These are phyloP conservation scores for Phyllosticta citribraziliensis DNA, from an alignment of 2,329 filamentous ascomycete species.

Conservation along the genomic window DNA sequence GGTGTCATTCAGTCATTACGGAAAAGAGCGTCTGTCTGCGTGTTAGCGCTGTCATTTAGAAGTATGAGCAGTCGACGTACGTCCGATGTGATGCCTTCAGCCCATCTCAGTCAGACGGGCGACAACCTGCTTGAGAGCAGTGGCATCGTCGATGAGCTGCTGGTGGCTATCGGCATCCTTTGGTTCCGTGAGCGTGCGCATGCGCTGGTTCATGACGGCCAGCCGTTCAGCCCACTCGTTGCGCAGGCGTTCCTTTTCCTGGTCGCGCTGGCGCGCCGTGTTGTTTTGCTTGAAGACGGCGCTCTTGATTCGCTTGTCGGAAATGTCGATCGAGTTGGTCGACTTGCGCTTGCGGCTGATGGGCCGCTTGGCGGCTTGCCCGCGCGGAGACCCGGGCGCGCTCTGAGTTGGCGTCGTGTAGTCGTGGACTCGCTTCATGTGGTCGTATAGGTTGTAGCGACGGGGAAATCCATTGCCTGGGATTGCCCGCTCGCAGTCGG, in stretches of 20 bases:
- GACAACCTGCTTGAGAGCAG: constrained; percentile 25
- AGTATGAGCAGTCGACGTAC: not conserved
- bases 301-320: constrained; percentile 25
- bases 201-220: constrained; percentile 24
- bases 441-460: constrained; percentile 91
- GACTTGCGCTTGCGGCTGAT: constrained; percentile 27
- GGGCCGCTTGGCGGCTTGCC: constrained; percentile 19
- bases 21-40: not conserved
- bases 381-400: constrained; percentile 21
- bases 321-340: constrained; percentile 18
- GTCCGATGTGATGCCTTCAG: constrained; percentile 18
- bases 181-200: constrained; percentile 23
- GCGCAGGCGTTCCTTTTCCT: constrained; percentile 21
- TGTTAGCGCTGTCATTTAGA: not conserved
- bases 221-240: constrained; percentile 25
- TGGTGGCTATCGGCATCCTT: constrained; percentile 24
- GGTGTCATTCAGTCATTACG: not conserved
- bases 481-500: constrained; percentile 75
- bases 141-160: constrained; percentile 26
- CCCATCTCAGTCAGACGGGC: constrained; percentile 23
- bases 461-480: constrained; percentile 84
- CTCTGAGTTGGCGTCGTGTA: constrained; percentile 33
- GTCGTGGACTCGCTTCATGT: constrained; percentile 90
- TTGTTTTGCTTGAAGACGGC: constrained; percentile 19
- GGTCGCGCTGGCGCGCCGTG: constrained; percentile 20